phyloP scores from a whole-genome alignment of 768 basidiomycete genomes.

The Amanita jacksonii region DNA sequence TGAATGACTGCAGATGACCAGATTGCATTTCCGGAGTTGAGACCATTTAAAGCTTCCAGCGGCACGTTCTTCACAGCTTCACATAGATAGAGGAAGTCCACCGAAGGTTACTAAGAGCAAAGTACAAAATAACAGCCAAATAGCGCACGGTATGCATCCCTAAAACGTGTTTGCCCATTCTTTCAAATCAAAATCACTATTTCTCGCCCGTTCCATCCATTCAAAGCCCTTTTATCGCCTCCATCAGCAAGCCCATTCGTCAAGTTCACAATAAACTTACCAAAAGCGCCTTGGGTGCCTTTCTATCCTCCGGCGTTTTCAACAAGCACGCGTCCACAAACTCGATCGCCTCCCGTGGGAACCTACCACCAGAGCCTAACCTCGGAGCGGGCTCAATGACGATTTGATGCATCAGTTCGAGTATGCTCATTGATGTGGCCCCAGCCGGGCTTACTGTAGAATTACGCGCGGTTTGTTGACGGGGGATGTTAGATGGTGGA shows the following conservation, averaged over 20 bases:
- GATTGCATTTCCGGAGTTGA: too few relatives aligned
- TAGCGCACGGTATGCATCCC: not conserved
- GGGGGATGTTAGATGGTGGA: constrained; percentile 24
- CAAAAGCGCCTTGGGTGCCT: constrained; percentile 80
- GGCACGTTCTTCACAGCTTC: too few relatives aligned
- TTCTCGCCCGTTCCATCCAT: constrained; percentile 62
- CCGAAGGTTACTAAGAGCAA: too few relatives aligned
- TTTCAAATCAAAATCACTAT: constrained; percentile 59
- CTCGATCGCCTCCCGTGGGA: constrained; percentile 60
- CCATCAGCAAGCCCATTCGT: not conserved
- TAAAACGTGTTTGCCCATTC: constrained; percentile 73
- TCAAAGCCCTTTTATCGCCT: constrained; percentile 44
- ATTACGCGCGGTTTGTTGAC: constrained; percentile 57
- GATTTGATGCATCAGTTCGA: constrained; percentile 94
- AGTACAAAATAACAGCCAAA: too few relatives aligned
- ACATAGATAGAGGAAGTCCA: too few relatives aligned
- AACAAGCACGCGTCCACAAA: constrained; percentile 87
- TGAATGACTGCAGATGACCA: too few relatives aligned
- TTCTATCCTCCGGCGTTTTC: constrained; percentile 80
- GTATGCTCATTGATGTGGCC: constrained; percentile 95
- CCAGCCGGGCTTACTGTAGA: constrained; percentile 72
- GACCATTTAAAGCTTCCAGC: too few relatives aligned
- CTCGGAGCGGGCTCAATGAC: constrained; percentile 96
- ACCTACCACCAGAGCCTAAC: constrained; percentile 61
- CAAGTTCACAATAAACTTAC: constrained; percentile 31